Base-by-base conservation (phyloP, 2,329 filamentous ascomycete species). In the Clonostachys sp. region DNA sequence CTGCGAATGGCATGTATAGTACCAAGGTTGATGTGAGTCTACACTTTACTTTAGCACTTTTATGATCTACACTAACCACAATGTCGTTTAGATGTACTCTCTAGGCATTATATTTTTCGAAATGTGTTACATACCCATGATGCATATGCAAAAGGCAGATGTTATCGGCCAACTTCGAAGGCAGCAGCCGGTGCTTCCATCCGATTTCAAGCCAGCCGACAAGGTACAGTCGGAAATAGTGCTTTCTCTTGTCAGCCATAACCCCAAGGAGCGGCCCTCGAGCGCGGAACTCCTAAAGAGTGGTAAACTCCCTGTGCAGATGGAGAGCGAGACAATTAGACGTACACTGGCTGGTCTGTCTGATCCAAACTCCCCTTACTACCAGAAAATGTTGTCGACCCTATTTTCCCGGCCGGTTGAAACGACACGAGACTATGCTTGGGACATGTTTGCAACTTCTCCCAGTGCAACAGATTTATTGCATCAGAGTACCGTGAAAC, bases 51-150 rank as follows among this genome's bases (percentile, higher is more conserved):
- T 30, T 1, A 30, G 9, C 24, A 4, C 4, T 30, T 3, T 4
- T 30, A 10, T 30, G 24, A 30, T 30, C 3, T 43, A 50, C 46
- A 55, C 54, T 58, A 50, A 61, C 45, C n/a, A 8, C 1, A 8
- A 30, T 30, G 24, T 10, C 24, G 7, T 35, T 1, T 48, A 84
- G 78, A 97, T 99, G 92, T 99, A 94, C 62, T 96, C 92, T 0
- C 75, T 99, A 40, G 94, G 94, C 1, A 88, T 99, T 53, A 97
- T 99, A 48, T 95, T 99, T 69, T 97, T 96, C 56, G 94, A 99
- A 66, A 99, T 99, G 94, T 95, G 88, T 59, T 91, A 84, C 53
- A 67, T 73, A 34, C 75, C 81, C 1, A 79, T 85, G 67, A 73
- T 84, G 61, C 82, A 81, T 5, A 85, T 86, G 80, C 77, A 86